phyloP scores from a whole-genome alignment of 2,329 filamentous ascomycete genomes.

The Cytospora piceae region DNA sequence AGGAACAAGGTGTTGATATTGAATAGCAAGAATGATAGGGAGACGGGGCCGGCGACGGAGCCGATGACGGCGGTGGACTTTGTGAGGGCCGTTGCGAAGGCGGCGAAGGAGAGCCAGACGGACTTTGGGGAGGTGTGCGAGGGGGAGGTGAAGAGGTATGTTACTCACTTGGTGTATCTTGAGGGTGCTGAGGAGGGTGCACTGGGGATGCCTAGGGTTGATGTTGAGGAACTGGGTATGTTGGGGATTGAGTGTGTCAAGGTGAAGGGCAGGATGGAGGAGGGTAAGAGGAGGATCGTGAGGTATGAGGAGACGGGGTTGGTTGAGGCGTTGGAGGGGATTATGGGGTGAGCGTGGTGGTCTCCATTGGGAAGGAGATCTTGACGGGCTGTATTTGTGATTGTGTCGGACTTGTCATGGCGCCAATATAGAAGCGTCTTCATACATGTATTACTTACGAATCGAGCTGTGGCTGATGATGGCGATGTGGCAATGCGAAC shows the following conservation, averaged over 20 bases:
- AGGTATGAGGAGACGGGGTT: slow-evolving; percentile 78
- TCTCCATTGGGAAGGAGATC: not conserved
- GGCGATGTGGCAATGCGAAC: not conserved
- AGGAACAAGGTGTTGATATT: slow-evolving; percentile 80
- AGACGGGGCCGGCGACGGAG: slow-evolving; percentile 71
- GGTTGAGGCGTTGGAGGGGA: slow-evolving; percentile 62
- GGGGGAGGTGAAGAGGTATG: slow-evolving; percentile 61
- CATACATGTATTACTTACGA: no score
- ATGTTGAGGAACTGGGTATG: slow-evolving; percentile 63
- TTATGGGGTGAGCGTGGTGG: slow-evolving; percentile 14
- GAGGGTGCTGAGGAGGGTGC: slow-evolving; percentile 54
- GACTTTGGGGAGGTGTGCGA: slow-evolving; percentile 39
- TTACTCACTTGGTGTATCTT: slow-evolving; percentile 83
- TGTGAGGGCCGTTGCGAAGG: slow-evolving; percentile 75
- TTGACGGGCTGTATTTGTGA: not conserved
- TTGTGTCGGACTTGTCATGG: not conserved
- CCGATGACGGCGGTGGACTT: slow-evolving; percentile 81
- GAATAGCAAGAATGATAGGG: slow-evolving; percentile 82
- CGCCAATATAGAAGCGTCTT: no score
- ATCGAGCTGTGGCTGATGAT: not conserved
- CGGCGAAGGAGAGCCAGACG: slow-evolving; percentile 70
- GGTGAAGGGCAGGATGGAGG: slow-evolving; percentile 70
- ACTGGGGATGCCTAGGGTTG: slow-evolving; percentile 69
- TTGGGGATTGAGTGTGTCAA: slow-evolving; percentile 78
- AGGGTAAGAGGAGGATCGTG: slow-evolving; percentile 53